Evolutionary conservation across 2,329 filamentous ascomycete species (phyloP).

Genomic region (Drechslerella dactyloides): DNA sequence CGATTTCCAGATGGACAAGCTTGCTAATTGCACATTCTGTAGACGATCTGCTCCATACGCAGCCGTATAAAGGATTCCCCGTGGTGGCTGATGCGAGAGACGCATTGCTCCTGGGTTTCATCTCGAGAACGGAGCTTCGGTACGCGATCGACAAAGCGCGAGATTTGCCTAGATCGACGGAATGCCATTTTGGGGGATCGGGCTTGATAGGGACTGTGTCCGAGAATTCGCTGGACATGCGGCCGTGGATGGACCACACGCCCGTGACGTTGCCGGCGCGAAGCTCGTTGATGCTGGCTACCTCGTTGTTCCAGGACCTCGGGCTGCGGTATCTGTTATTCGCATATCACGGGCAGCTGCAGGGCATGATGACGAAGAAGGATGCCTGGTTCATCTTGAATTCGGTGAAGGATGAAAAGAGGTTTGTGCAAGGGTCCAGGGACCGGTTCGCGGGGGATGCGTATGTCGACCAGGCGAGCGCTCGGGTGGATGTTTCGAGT

Average conservation of each 20-base stretch:
- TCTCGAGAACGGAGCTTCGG: conserved; percentile 84
- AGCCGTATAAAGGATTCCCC: conserved; percentile 88
- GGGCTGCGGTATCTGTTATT: conserved; percentile 90
- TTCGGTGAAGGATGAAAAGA: conserved; percentile 69
- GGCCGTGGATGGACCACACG: conserved; percentile 99
- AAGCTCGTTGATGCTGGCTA: conserved; percentile 79
- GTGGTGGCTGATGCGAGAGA: conserved; percentile 79
- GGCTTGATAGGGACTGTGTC: conserved; percentile 37
- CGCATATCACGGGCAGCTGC: conserved; percentile 77
- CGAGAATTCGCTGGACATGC: conserved; percentile 72
- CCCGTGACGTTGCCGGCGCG: conserved; percentile 84
- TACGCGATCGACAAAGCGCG: conserved; percentile 76
- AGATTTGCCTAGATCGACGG: conserved; percentile 56
- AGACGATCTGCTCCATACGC: conserved; percentile 69
- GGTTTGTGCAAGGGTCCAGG: conserved; percentile 58
- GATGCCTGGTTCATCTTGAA: conserved; percentile 94
- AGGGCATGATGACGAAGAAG: conserved; percentile 93
- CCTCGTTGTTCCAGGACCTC: conserved; percentile 92
- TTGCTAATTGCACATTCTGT: conserved; percentile 6
- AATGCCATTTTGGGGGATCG: conserved; percentile 80
- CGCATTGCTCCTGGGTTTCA: conserved; percentile 86
- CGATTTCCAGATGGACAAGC: not conserved
- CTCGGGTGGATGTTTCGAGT: conserved; percentile 11
- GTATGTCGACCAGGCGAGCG: conserved; percentile 12
- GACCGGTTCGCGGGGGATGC: conserved; percentile 38